These are phyloP conservation scores for Schwanniomyces occidentalis DNA, from an alignment of 805 yeast genomes.

Conservation along the genomic window DNA sequence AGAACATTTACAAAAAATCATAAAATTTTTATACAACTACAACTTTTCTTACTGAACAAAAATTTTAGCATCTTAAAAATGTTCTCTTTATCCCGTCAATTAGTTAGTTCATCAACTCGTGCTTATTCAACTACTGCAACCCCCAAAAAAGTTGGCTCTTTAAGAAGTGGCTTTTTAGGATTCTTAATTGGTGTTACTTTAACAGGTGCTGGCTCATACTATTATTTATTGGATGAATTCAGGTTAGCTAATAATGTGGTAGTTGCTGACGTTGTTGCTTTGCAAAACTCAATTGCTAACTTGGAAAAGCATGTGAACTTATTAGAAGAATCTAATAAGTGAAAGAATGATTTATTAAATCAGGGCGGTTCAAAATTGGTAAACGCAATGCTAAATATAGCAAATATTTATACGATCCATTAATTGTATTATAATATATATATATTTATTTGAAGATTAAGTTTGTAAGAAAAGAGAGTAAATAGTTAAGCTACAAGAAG, in stretches of 20 bases:
- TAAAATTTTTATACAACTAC: no score
- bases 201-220: slow-evolving; percentile 77
- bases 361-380: no score
- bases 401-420: no score
- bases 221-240: slow-evolving; percentile 76
- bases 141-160: slow-evolving; percentile 40
- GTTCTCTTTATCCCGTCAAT: slow-evolving; percentile 4
- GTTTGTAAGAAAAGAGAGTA: no score
- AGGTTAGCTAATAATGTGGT: slow-evolving; percentile 70
- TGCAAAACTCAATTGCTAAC: slow-evolving; percentile 65
- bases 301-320: slow-evolving; percentile 69
- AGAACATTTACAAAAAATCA: no score
- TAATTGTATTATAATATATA: no score
- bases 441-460: no score
- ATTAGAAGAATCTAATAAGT: slow-evolving; percentile 45
- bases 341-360: no score
- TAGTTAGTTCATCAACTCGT: slow-evolving; percentile 18
- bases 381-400: no score
- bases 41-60: no score
- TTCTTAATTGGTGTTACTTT: slow-evolving; percentile 73
- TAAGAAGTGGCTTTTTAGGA: slow-evolving; percentile 63
- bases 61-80: no score
- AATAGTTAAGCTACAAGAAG: slow-evolving; percentile 1
- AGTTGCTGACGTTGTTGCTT: slow-evolving; percentile 69
- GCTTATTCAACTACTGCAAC: slow-evolving; percentile 28